These are phyloP conservation scores for Curvularia spicifera DNA, from an alignment of 2,329 filamentous ascomycete genomes.

Conservation along the genomic window DNA sequence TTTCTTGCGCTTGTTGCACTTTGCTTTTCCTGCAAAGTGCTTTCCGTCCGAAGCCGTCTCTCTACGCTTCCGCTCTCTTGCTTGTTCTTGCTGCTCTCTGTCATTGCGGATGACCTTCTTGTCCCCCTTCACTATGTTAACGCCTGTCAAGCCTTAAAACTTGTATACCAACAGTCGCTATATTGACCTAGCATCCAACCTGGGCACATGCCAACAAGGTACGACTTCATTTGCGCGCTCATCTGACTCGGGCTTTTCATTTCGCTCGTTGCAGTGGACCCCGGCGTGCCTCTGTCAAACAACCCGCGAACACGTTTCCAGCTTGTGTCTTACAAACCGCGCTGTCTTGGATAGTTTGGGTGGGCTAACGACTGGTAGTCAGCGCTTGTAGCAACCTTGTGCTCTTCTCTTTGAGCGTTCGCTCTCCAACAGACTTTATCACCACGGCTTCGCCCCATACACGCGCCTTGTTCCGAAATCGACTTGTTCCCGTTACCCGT, in stretches of 20 bases:
- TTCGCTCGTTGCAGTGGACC: conserved; percentile 41
- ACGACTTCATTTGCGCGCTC: conserved; percentile 32
- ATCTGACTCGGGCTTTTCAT: conserved; percentile 43
- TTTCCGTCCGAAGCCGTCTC: conserved; percentile 39
- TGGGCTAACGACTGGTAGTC: conserved; percentile 47
- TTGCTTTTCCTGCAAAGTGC: conserved; percentile 46
- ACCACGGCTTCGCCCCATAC: conserved; percentile 30
- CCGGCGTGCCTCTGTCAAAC: conserved; percentile 41
- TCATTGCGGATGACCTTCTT: conserved; percentile 40
- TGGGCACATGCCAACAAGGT: conserved; percentile 46
- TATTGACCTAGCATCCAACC: conserved; percentile 26
- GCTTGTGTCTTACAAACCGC: conserved; percentile 49
- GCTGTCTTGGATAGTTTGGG: conserved; percentile 47
- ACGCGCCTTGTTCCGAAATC: conserved; percentile 22
- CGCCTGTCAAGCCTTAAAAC: conserved; percentile 36
- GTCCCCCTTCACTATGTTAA: conserved; percentile 43
- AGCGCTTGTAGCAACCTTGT: conserved; percentile 41
- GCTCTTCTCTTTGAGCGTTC: conserved; percentile 37
- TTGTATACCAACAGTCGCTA: conserved; percentile 27
- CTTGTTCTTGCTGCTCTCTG: conserved; percentile 24
- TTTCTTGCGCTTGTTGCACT: conserved; percentile 38
- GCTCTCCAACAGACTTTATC: conserved; percentile 35
- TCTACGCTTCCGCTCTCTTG: conserved; percentile 45
- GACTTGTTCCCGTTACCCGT: conserved; percentile 19
- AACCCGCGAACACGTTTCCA: conserved; percentile 46